Percentiles rank a stretch among this genome's conserved stretches.
These are phyloP conservation scores for Strobilomyces dryophilus DNA, from an alignment of 768 basidiomycete genomes.

Conservation along the genomic window DNA sequence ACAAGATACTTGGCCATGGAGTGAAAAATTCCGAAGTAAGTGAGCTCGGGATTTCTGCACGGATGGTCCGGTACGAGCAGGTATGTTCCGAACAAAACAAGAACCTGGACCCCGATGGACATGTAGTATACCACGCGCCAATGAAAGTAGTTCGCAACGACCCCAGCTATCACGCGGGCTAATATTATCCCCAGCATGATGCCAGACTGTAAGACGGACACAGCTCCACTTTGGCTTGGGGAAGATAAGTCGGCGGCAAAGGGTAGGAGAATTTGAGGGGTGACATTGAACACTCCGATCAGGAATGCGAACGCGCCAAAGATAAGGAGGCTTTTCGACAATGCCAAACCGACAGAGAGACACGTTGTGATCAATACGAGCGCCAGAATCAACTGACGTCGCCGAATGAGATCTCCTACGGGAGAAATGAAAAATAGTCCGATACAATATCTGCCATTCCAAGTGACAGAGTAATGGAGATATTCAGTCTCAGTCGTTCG, in stretches of 20 bases:
- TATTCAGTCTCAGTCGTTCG: background rate
- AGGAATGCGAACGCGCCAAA: slow-evolving; percentile 36
- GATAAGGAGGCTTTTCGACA: slow-evolving; percentile 30
- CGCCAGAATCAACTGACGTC: slow-evolving; percentile 39
- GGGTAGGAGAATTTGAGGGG: slow-evolving; percentile 37
- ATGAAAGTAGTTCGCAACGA: slow-evolving; percentile 35
- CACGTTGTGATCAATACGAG: slow-evolving; percentile 31
- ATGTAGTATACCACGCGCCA: slow-evolving; percentile 42
- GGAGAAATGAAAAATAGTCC: slow-evolving; percentile 43
- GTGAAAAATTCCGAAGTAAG: slow-evolving; percentile 31
- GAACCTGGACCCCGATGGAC: slow-evolving; percentile 32
- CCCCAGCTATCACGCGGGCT: slow-evolving; percentile 32
- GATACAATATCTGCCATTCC: slow-evolving; percentile 4
- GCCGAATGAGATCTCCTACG: slow-evolving; percentile 41
- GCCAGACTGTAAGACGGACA: slow-evolving; percentile 29
- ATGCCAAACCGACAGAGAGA: slow-evolving; percentile 37
- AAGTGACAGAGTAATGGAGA: background rate
- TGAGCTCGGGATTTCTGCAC: slow-evolving; percentile 31
- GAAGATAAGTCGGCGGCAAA: slow-evolving; percentile 44
- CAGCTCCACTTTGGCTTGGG: slow-evolving; percentile 14
- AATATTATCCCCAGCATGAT: slow-evolving; percentile 25
- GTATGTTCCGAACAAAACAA: slow-evolving; percentile 28
- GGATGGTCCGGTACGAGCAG: slow-evolving; percentile 40
- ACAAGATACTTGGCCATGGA: slow-evolving; percentile 39
- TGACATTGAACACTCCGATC: slow-evolving; percentile 36